Evolutionary conservation across 371 early-diverging fungal genomes (phyloP).

Genomic region (Zopfochytrium polystomum): DNA sequence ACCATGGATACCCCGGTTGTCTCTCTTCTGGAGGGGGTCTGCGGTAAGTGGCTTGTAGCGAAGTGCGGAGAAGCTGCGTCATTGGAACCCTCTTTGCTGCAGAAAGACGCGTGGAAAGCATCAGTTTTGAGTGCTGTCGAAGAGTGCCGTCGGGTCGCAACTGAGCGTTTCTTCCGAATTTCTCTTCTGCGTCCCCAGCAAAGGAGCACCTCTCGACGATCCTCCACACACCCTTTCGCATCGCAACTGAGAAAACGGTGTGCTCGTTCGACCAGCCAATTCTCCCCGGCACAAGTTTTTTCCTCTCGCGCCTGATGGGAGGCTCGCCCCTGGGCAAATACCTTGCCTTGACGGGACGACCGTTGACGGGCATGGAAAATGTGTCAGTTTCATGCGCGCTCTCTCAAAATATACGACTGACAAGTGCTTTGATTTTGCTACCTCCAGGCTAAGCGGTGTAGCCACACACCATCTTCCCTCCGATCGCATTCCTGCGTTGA

Average conservation of each 20-base stretch:
- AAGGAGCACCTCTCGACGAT: slow-evolving; percentile 3
- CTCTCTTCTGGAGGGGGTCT: slow-evolving; percentile 15
- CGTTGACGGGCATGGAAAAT: slow-evolving; percentile 6
- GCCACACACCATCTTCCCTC: slow-evolving; percentile 20
- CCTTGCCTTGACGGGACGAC: slow-evolving; percentile 8
- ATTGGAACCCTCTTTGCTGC: no score
- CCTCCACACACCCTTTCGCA: slow-evolving; percentile 13
- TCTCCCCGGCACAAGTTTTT: slow-evolving; percentile 17
- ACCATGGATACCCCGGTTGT: slow-evolving; percentile 24
- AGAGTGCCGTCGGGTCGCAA: no score
- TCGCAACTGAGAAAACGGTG: slow-evolving; percentile 6
- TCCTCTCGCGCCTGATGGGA: slow-evolving; percentile 5
- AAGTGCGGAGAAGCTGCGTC: no score
- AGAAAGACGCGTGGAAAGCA: no score
- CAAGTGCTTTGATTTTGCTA: not conserved
- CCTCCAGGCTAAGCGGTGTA: slow-evolving; percentile 5
- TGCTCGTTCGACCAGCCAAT: not conserved
- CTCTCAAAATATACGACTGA: not conserved
- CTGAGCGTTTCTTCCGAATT: not conserved
- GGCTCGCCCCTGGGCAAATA: slow-evolving; percentile 15
- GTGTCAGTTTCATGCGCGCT: slow-evolving; percentile 14
- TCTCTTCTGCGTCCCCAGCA: not conserved
- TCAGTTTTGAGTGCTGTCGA: no score
- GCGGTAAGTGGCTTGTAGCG: no score
- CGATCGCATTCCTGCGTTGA: slow-evolving; percentile 13